Conservation (phyloP, 768 basidiomycete species). For the Tulasnella calospora region DNA sequence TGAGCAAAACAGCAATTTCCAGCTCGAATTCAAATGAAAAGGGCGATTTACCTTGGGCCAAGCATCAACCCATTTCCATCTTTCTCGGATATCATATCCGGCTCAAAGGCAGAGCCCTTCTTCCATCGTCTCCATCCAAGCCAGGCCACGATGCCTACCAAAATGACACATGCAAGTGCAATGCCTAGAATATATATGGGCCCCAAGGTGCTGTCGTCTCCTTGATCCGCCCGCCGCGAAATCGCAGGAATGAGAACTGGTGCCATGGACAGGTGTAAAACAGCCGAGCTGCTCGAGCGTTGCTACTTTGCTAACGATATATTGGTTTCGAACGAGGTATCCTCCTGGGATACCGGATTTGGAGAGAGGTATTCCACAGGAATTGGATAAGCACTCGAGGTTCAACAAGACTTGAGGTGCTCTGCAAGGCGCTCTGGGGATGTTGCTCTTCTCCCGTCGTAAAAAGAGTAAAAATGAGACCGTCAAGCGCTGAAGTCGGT, state of each 20-base stretch:
- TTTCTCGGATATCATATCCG: neutral
- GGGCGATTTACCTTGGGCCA: neutral
- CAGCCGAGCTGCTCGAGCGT: neutral
- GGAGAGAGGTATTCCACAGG: neutral
- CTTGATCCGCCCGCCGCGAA: neutral
- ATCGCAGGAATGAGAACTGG: neutral
- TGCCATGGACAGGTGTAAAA: neutral
- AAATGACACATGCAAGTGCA: neutral
- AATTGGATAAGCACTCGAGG: neutral
- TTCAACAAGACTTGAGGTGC: neutral
- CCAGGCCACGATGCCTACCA: neutral
- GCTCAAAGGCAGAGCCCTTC: neutral
- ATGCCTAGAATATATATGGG: conserved; percentile 20
- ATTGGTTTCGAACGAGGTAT: neutral
- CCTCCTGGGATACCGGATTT: neutral
- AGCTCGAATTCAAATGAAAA: neutral
- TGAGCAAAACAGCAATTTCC: neutral
- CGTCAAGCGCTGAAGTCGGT: neutral
- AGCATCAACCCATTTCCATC: neutral
- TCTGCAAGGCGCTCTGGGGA: neutral
- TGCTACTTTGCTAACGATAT: neutral
- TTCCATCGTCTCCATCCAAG: neutral
- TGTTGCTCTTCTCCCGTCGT: neutral
- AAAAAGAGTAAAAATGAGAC: neutral
- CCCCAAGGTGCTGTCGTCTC: neutral